Base-by-base conservation (phyloP, 2,329 filamentous ascomycete genomes). In the Xylariomycetidae sp. region DNA sequence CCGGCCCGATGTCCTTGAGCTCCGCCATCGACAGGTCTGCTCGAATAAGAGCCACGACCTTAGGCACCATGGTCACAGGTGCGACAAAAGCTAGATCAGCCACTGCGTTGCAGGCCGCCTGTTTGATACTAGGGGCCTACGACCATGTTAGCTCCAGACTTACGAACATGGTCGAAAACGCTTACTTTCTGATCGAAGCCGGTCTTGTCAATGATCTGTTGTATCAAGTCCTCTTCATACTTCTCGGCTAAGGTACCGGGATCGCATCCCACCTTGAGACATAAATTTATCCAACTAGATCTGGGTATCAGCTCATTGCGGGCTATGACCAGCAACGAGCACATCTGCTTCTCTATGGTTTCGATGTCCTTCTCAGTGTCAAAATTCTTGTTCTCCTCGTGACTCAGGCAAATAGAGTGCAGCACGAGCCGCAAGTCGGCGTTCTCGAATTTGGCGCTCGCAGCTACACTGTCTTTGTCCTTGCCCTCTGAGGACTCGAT, bases 1-100 rank as follows among this genome's bases (percentile, higher is more conserved):
- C 82, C 9, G 88, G 85, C 0, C 88, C 88, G 42, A 96, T 73
- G 15, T 77, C 72, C 10, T 77, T 69, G 4, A 96, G 69, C 39
- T 86, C 80, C 27, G 70, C 62, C 2, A 78, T 71, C 42, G 88
- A 71, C 14, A 98, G 70, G 57, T 97, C 88, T 17, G 73, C 61
- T 34, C 73, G 69, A 31, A 98, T 79, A 29, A 92, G 77, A 17
- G 79, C 64, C 16, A 96, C 76, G 16, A 98, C 72, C 6, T 77
- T 74, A 4, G 87, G 76, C 14, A 88, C 83, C 61, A 94, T 85
- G 12, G 69, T 69, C 27, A 92, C 85, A 1, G 92, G 92, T 4
- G 90, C 85, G 16, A 98, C 88, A 53, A 98, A 98, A 3, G 87
- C 89, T 38, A 98, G 70, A 52, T 97, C 92, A 23, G 89, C 88